These are phyloP conservation scores for Teratosphaeria nubilosa DNA, from an alignment of 2,329 filamentous ascomycete species.

Conservation along the genomic window DNA sequence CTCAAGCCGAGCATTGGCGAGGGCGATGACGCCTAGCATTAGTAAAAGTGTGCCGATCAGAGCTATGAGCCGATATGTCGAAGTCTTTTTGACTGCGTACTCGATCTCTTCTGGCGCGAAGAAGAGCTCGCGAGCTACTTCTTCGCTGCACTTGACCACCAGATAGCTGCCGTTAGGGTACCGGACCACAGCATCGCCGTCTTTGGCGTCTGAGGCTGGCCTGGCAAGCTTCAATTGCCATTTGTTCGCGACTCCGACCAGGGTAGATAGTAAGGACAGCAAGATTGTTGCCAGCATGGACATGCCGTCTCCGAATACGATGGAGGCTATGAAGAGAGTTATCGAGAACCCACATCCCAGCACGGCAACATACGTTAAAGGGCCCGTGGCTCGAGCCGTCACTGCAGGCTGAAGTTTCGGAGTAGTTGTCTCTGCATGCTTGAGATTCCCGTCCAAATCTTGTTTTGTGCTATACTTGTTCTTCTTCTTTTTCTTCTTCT, in stretches of 20 bases:
- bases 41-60: constrained; percentile 41
- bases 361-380: constrained; percentile 35
- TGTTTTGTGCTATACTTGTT: constrained; percentile 1
- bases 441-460: background rate
- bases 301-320: constrained; percentile 39
- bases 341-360: constrained; percentile 36
- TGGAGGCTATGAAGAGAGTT: constrained; percentile 34
- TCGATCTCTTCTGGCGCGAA: constrained; percentile 42
- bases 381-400: constrained; percentile 36
- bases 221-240: constrained; percentile 34
- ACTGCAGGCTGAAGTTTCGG: constrained; percentile 15
- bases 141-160: constrained; percentile 40
- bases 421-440: background rate
- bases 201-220: constrained; percentile 24
- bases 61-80: constrained; percentile 37
- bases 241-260: constrained; percentile 41
- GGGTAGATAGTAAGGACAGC: constrained; percentile 39
- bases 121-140: constrained; percentile 41
- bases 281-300: constrained; percentile 39
- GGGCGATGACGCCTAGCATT: constrained; percentile 43
- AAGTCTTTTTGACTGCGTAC: constrained; percentile 32
- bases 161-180: constrained; percentile 43
- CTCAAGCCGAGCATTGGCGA: constrained; percentile 40
- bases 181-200: constrained; percentile 36
- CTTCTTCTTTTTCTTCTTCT: background rate